These are phyloP conservation scores for Monosporozyma unispora DNA, from an alignment of 805 yeast genomes.

Conservation along the genomic window DNA sequence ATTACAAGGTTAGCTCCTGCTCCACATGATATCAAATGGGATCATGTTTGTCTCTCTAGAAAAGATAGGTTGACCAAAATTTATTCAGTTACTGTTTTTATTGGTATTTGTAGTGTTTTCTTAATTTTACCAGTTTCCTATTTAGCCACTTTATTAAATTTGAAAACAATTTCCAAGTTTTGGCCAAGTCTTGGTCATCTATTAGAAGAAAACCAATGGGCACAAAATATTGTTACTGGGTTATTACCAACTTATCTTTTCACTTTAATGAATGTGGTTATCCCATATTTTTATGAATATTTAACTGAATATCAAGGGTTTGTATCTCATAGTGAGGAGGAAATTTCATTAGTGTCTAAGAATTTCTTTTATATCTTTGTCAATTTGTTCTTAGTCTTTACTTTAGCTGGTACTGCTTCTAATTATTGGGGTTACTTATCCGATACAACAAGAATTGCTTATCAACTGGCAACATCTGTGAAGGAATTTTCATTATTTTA, in stretches of 20 bases:
- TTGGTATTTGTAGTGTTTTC: slow-evolving; percentile 49
- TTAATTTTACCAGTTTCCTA: slow-evolving; percentile 79
- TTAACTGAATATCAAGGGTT: slow-evolving; percentile 79
- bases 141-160: slow-evolving; percentile 71
- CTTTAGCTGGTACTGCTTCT: slow-evolving; percentile 87
- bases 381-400: slow-evolving; percentile 85
- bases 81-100: slow-evolving; percentile 32
- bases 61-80: slow-evolving; percentile 55
- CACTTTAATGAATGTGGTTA: slow-evolving; percentile 69
- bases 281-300: slow-evolving; percentile 83
- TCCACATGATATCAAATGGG: slow-evolving; percentile 93
- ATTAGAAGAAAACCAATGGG: slow-evolving; percentile 57
- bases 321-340: slow-evolving; percentile 88
- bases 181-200: slow-evolving; percentile 77
- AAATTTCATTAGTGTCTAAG: slow-evolving; percentile 78
- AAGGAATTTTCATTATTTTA: slow-evolving; percentile 76
- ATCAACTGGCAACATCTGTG: slow-evolving; percentile 73
- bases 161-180: slow-evolving; percentile 65
- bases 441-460: slow-evolving; percentile 85
- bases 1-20: slow-evolving; percentile 88
- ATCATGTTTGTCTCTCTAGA: slow-evolving; percentile 72
- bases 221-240: slow-evolving; percentile 74
- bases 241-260: slow-evolving; percentile 85
- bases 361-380: slow-evolving; percentile 93
- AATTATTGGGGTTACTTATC: slow-evolving; percentile 69